phyloP scores from a whole-genome alignment of 371 early-diverging fungal genomes.

The Zopfochytrium polystomum region DNA sequence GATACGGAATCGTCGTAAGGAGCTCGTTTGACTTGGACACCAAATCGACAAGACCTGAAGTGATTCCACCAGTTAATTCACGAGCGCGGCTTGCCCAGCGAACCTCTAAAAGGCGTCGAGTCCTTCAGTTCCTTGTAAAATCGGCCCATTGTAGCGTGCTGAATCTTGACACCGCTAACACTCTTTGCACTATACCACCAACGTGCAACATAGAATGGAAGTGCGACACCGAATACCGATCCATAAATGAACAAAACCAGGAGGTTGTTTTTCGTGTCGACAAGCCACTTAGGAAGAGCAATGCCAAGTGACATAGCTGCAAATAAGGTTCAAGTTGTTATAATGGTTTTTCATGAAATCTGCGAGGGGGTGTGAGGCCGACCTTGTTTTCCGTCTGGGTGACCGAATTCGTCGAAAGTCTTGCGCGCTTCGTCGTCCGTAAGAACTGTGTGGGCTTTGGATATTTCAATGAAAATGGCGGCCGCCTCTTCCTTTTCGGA shows the following conservation, averaged over 20 bases:
- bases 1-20: constrained; percentile 19
- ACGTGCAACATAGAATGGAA: constrained; percentile 80
- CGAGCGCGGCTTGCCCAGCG: not conserved
- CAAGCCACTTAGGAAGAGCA: constrained; percentile 87
- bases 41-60: constrained; percentile 31
- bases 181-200: constrained; percentile 94
- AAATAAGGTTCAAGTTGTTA: not conserved
- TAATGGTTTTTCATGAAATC: not conserved
- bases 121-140: constrained; percentile 89
- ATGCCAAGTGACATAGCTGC: constrained; percentile 85
- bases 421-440: constrained; percentile 87
- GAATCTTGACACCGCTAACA: constrained; percentile 83
- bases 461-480: constrained; percentile 69
- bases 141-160: constrained; percentile 81
- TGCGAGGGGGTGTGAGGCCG: not conserved
- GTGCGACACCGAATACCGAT: constrained; percentile 78
- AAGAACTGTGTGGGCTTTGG: constrained; percentile 88
- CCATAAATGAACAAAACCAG: constrained; percentile 79
- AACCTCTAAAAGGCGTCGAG: constrained; percentile 39
- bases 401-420: constrained; percentile 92
- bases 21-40: constrained; percentile 37
- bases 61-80: too few species aligned
- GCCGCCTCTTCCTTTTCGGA: constrained; percentile 57
- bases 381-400: constrained; percentile 86
- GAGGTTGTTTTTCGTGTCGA: constrained; percentile 76